Base-by-base conservation (phyloP, 2,329 filamentous ascomycete species). In the Epichloe coenophiala region DNA sequence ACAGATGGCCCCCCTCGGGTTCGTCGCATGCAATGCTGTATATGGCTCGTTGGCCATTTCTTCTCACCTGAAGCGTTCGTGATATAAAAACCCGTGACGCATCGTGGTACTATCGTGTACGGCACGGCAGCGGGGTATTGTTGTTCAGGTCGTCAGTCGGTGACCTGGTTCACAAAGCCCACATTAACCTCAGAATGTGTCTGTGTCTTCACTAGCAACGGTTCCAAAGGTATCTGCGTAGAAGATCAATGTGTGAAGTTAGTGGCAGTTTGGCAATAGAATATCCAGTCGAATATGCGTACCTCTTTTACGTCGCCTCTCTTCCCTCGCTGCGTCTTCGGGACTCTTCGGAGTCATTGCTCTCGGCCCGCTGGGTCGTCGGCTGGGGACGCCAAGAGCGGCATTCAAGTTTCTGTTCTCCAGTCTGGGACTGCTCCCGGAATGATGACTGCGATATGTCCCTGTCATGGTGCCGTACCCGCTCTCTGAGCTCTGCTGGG, bases 331-430 rank as follows among this genome's bases (percentile, higher is more conserved):
- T 19, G 66, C 67, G 51, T 73, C 73, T 41, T 73, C 67, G 0
- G 68, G 68, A 51, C 70, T 75, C 63, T 71, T 78, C 0, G 78
- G 77, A 5, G 77, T 81, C 78, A 81, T 81, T 17, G 77, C 77
- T 55, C 78, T 65, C 13, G 78, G 78, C 21, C 78, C 78, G 49
- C 75, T 80, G 23, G 78, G 78, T 51, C 76, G 65, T 46, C 78
- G 69, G 8, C 69, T 63, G n/a, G 75, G 75, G 4, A 73, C 68
- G 6, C 73, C 74, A 5, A 76, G 67, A 6, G 74, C 76, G 15
- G 69, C 71, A 58, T 70, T 80, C 40, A 81, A 63, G 57, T 80
- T 81, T 48, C 73, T 70, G 61, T 80, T 80, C 65, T 80, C 77
- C 17, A 70, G 64, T 59, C 72, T 73, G 8, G 77, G 76, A 59